Conservation (phyloP, 768 basidiomycete species). For the Pleurotus eryngii region DNA sequence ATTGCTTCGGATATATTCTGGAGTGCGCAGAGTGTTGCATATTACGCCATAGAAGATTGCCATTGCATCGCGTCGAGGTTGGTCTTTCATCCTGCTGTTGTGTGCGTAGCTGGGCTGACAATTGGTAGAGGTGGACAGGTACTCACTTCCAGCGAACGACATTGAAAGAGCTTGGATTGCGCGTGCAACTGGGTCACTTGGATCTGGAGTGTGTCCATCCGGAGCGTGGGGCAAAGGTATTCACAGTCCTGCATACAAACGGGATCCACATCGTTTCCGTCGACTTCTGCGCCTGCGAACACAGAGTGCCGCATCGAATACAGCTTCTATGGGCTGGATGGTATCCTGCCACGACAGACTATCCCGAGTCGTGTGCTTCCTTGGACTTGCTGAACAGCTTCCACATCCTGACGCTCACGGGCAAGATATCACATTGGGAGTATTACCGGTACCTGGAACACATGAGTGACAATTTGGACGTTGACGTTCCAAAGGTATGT, state of each 20-base stretch:
- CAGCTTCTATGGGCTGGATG: slow-evolving; percentile 27
- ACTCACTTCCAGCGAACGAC: slow-evolving; percentile 1
- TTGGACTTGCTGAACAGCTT: slow-evolving; percentile 20
- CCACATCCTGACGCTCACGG: slow-evolving; percentile 22
- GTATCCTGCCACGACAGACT: slow-evolving; percentile 27
- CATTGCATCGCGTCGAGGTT: slow-evolving; percentile 8
- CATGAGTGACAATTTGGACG: slow-evolving; percentile 22
- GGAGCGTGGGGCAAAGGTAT: slow-evolving; percentile 15
- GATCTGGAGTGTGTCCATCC: slow-evolving; percentile 3
- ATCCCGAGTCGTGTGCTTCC: slow-evolving; percentile 25
- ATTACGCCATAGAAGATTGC: slow-evolving; percentile 3
- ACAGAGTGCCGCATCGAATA: slow-evolving; percentile 8
- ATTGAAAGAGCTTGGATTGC: slow-evolving; percentile 5
- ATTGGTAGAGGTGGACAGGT: slow-evolving; percentile 8
- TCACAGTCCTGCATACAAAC: slow-evolving; percentile 26
- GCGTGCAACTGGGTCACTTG: slow-evolving; percentile 10
- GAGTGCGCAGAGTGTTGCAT: slow-evolving; percentile 8
- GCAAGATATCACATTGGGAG: slow-evolving; percentile 26
- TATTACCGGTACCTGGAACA: slow-evolving; percentile 23
- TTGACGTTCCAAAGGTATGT: slow-evolving; percentile 16
- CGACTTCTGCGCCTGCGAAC: slow-evolving; percentile 28
- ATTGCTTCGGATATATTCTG: slow-evolving; percentile 4
- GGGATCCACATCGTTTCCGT: slow-evolving; percentile 28
- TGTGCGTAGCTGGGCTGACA: not conserved
- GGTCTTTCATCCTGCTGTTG: not conserved